phyloP scores from a whole-genome alignment of 495 filamentous ascomycete genomes.

The Durotheca rogersii region DNA sequence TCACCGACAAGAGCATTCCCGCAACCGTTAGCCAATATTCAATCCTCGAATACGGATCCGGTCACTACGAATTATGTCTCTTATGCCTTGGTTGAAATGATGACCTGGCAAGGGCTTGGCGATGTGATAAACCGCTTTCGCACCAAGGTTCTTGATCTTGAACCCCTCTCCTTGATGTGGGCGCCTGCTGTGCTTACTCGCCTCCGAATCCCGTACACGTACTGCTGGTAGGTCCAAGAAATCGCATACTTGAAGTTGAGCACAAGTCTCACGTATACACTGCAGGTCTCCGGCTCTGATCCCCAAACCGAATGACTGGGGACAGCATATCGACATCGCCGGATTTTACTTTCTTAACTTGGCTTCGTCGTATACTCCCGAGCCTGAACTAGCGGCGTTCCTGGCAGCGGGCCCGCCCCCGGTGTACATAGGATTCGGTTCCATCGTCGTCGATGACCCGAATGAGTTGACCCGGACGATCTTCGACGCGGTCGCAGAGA shows the following conservation, averaged over 20 bases:
- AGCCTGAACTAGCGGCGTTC: conserved; percentile 61
- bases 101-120: conserved; percentile 79
- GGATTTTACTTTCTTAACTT: conserved; percentile 74
- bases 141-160: conserved; percentile 62
- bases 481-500: conserved; percentile 64
- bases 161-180: conserved; percentile 65
- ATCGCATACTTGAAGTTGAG: conserved; percentile 6
- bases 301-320: conserved; percentile 77
- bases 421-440: conserved; percentile 80
- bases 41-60: conserved; percentile 59
- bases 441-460: conserved; percentile 77
- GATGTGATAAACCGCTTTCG: conserved; percentile 75
- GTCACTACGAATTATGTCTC: conserved; percentile 69
- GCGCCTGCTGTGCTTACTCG: conserved; percentile 64
- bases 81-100: conserved; percentile 74
- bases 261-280: conserved; percentile 39
- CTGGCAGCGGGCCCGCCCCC: conserved; percentile 67
- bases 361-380: conserved; percentile 64
- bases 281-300: conserved; percentile 67
- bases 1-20: conserved; percentile 68
- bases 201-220: conserved; percentile 72
- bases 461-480: conserved; percentile 64
- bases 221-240: conserved; percentile 61
- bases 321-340: conserved; percentile 64
- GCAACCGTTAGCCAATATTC: conserved; percentile 70